A percentile compares a stretch with the other conserved stretches of the same genome.
These are phyloP conservation scores for Picea glauca DNA, from an alignment of 75 land plant genomes.

Conservation along the genomic window DNA sequence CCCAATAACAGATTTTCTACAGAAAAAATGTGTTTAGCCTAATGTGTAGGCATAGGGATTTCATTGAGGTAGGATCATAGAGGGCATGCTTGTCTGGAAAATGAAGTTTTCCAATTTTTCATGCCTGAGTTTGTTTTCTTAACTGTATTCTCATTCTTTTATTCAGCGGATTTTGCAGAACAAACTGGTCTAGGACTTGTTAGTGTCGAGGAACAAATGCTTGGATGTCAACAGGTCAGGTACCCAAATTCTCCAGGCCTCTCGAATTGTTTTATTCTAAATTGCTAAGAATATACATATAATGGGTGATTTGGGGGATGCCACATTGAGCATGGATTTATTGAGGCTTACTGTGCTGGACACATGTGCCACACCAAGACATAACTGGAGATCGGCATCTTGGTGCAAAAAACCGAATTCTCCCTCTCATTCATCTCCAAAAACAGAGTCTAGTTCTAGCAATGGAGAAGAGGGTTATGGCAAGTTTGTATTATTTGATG, in stretches of 20 bases:
- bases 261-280: not conserved
- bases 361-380: not conserved
- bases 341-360: not conserved
- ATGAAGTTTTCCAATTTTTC: not conserved
- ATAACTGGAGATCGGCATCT: not conserved
- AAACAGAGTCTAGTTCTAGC: not conserved
- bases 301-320: constrained; percentile 7
- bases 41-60: not conserved
- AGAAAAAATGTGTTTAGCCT: not conserved
- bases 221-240: not conserved
- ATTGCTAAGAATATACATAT: not conserved
- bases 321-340: not conserved
- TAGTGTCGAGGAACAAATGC: not conserved
- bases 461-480: not conserved
- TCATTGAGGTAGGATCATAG: not conserved
- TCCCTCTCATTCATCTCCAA: not conserved
- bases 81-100: not conserved
- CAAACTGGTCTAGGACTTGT: not conserved
- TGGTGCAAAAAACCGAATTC: not conserved
- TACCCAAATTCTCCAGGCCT: not conserved
- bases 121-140: not conserved
- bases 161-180: not conserved
- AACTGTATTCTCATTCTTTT: not conserved
- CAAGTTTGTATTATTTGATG: not conserved
- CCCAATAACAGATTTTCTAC: not conserved